Conservation (phyloP, 306 rosid species). For the Cicer judaicum region DNA sequence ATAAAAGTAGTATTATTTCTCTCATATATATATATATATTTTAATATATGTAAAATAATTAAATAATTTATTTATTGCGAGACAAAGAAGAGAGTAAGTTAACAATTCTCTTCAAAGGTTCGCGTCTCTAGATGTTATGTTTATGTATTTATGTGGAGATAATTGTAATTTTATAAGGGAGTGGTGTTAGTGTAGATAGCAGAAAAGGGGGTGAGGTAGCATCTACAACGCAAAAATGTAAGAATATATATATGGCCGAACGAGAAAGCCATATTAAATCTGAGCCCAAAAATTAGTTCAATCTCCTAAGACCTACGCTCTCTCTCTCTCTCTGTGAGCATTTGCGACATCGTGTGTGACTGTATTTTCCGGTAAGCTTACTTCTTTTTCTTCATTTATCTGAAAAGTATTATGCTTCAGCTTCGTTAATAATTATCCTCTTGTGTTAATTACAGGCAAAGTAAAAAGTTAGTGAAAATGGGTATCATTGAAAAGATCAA, state of each 20-base stretch:
- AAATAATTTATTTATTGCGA: too few species aligned
- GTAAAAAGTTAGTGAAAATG: slow-evolving; percentile 51
- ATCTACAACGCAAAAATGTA: too few species aligned
- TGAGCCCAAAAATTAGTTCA: slow-evolving; percentile 10
- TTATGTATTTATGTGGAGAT: too few species aligned
- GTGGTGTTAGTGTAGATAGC: too few species aligned
- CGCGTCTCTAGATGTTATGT: too few species aligned
- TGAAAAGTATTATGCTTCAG: not conserved
- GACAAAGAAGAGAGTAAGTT: too few species aligned
- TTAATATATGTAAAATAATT: too few species aligned
- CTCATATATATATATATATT: too few species aligned
- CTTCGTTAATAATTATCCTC: slow-evolving; percentile 9
- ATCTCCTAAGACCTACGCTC: slow-evolving; percentile 39
- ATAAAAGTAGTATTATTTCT: too few species aligned
- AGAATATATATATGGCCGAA: slow-evolving; percentile 1
- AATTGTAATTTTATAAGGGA: too few species aligned
- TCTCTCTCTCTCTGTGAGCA: not conserved
- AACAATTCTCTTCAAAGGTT: too few species aligned
- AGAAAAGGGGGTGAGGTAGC: too few species aligned
- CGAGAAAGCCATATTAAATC: not conserved
- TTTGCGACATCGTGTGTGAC: slow-evolving; percentile 44
- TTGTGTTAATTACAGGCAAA: slow-evolving; percentile 44
- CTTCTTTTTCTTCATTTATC: not conserved
- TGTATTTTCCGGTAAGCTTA: slow-evolving; percentile 49
- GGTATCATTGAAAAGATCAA: slow-evolving; percentile 95